Percentiles rank a stretch among this genome's conserved stretches.
phyloP scores from a whole-genome alignment of 176 grass and related monocot species.

The Carex parvula region DNA sequence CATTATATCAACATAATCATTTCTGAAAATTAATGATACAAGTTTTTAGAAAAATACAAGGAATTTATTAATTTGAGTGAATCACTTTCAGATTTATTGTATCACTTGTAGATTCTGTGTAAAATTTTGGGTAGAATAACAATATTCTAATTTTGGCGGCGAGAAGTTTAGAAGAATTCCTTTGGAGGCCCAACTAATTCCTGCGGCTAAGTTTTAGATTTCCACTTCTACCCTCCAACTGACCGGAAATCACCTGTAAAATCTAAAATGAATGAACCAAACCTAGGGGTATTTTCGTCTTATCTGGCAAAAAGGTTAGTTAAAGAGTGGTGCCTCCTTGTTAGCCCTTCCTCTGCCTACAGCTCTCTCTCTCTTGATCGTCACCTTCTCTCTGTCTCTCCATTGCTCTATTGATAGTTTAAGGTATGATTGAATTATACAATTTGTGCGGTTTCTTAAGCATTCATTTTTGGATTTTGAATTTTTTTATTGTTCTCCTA shows the following conservation, averaged over 20 bases:
- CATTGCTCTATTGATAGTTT: background rate
- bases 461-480: background rate
- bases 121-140: background rate
- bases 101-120: background rate
- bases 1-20: background rate
- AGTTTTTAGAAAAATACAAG: background rate
- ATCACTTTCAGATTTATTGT: background rate
- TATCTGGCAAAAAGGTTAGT: background rate
- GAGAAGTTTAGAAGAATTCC: background rate
- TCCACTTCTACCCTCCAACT: background rate
- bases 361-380: background rate
- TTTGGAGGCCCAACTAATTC: background rate
- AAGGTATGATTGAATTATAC: background rate
- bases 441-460: conserved; percentile 19
- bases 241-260: background rate
- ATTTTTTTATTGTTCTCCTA: background rate
- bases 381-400: conserved; percentile 2
- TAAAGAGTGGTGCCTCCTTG: background rate
- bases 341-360: background rate
- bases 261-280: background rate
- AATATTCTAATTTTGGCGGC: conserved; percentile 1
- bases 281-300: background rate
- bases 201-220: background rate
- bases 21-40: background rate
- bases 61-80: background rate